Evolutionary conservation across 768 basidiomycete species (phyloP), one percentile per base, ranked within the genome.

Genomic region (Mycena indigotica): DNA sequence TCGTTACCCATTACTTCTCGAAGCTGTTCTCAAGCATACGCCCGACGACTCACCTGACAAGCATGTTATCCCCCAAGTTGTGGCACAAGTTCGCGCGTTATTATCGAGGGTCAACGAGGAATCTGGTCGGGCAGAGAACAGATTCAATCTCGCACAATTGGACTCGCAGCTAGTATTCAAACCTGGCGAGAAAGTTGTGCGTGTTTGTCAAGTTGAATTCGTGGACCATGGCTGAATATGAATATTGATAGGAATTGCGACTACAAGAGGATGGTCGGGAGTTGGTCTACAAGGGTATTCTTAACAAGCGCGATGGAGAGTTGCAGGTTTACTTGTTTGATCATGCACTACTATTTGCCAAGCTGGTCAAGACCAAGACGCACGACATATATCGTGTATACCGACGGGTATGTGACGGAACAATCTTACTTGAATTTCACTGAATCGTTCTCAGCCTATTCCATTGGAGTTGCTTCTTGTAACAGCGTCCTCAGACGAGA

Each of bases 311-410:
- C 6, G 93, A 87, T 66, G 94, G 93, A 16, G 96, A 98, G 69
- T 78, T 98, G 50, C 84, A 92, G 65, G 91, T 96, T 5, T 98
- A 96, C 77, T 73, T 99, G 67, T 97, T 99, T 69, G 97, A 99
- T 70, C 97, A 99, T 72, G 95, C 95, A 1, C 75, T 99, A 40
- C 77, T 99, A 28, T 93, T 98, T 84, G 95, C 91, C 62, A 98
- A 94, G 75, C 74, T 69, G 30, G 72, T 76, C 56, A 88, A 94
- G 69, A 95, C 93, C 73, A 91, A 86, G 73, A 94, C 95, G 69
- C 86, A 88, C 50, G 95, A 98, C 64, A 92, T 94, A 66, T 89
- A 85, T 72, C 92, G 91, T 69, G 95, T 98, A 13, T 95, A 97
- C 69, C 86, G 95, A 65, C 86, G 90, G 65, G 95, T 98, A 69